Conservation (phyloP, 768 basidiomycete species). For the Kwoniella dejecticola region DNA sequence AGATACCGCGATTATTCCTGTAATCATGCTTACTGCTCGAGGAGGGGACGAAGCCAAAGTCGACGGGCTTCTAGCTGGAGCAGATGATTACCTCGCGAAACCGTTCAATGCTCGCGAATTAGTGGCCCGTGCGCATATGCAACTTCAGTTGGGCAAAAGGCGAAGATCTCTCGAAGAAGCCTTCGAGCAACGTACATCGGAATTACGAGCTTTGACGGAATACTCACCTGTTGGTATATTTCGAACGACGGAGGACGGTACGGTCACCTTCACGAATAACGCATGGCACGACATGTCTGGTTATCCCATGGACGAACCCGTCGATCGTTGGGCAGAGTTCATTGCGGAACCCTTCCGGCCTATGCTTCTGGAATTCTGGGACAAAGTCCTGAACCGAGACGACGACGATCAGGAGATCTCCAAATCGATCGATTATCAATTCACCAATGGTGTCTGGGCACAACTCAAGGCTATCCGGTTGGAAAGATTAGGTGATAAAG, state of each 20-base stretch:
- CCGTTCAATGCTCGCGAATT: conserved; percentile 56
- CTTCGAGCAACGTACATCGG: conserved; percentile 48
- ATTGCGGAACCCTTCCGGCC: conserved; percentile 18
- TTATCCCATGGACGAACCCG: conserved; percentile 23
- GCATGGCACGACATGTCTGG: conserved; percentile 40
- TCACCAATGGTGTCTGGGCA: conserved; percentile 39
- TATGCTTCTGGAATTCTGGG: conserved; percentile 21
- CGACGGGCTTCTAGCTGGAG: conserved; percentile 56
- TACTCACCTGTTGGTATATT: conserved; percentile 54
- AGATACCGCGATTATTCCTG: conserved; percentile 41
- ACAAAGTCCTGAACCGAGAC: conserved; percentile 1
- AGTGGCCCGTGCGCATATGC: conserved; percentile 50
- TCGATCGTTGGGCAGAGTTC: conserved; percentile 27
- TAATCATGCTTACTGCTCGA: conserved; percentile 56
- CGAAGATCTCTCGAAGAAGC: conserved; percentile 40
- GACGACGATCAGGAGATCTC: conserved; percentile 12
- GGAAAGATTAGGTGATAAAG: conserved; percentile 28
- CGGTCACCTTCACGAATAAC: conserved; percentile 36
- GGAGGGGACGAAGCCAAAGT: conserved; percentile 56
- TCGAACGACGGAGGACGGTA: conserved; percentile 31
- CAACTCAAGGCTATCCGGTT: conserved; percentile 19
- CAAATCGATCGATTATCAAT: conserved; percentile 29
- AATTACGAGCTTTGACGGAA: conserved; percentile 52
- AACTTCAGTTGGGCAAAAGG: conserved; percentile 57
- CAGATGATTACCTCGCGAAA: conserved; percentile 57